Base-by-base conservation (phyloP, 495 filamentous ascomycete genomes). In the Neurospora sp. region DNA sequence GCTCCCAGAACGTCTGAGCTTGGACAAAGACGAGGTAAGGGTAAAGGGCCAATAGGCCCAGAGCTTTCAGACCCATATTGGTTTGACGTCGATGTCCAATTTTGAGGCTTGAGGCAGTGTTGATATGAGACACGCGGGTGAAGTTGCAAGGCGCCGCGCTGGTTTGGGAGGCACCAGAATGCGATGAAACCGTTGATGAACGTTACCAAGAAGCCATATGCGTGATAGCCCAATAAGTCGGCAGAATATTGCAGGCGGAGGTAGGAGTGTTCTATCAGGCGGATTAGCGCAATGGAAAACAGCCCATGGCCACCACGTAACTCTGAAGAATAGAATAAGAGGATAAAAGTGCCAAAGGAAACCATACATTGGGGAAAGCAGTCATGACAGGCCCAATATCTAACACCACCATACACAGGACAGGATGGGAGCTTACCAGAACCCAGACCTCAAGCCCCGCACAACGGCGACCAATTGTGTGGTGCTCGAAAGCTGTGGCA, bases 1-100 rank as follows among this genome's bases (percentile, higher is more conserved):
- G 2, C 35, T 41, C 1, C 86, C 87, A 87, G 74, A 71, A 38
- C 73, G 73, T 59, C 83, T 86, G 71, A 72, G 78, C 71, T 72
- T 71, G 66, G 73, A 48, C 44, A 48, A 7, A 48, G 9, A 48
- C 0, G 8, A 48, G 9, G 2, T 20, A 48, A 48, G 44, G n/a
- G n/a, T 1, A 7, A 7, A 77, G 73, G 69, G 75, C 77, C 41
- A 81, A 44, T 31, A 46, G 23, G 40, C 69, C 69, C 44, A 48
- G 8, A 20, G 9, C 18, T 3, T 20, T 48, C 0, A 48, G 4
- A 2, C 44, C 44, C 44, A 48, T 31, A 2, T 31, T 31, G 31
- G 2, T 31, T 31, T 31, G 31, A 31, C 31, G 31, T 3, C 31
- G 2, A 31, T 31, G 31, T 31, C 31, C 31, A 31, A 31, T 31